Percentiles rank a stretch among this genome's conserved stretches.
Conservation (phyloP, 768 basidiomycete genomes). For the Pulveroboletus sp. region DNA sequence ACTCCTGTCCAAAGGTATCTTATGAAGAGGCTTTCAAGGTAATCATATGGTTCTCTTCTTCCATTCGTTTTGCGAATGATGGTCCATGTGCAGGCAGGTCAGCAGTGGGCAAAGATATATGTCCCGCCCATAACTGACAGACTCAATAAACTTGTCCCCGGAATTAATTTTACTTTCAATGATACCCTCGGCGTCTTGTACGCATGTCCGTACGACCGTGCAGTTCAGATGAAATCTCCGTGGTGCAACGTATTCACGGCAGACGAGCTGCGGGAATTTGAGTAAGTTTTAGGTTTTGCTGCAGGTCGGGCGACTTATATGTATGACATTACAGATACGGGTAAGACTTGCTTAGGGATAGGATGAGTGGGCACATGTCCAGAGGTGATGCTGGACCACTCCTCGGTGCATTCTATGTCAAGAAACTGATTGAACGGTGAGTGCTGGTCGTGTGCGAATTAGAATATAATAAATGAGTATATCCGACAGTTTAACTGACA, state of each 20-base stretch:
- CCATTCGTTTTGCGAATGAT: background rate
- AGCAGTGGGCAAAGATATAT: conserved; percentile 33
- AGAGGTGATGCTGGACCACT: conserved; percentile 29
- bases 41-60: background rate
- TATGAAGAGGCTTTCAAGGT: background rate
- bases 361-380: conserved; percentile 30
- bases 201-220: conserved; percentile 40
- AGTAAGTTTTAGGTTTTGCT: conserved; percentile 22
- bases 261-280: conserved; percentile 32
- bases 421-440: conserved; percentile 36
- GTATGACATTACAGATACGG: conserved; percentile 27
- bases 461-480: background rate
- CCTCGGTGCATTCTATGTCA: conserved; percentile 35
- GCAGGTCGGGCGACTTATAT: background rate
- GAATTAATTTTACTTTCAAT: conserved; percentile 26
- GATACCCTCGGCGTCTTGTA: conserved; percentile 38
- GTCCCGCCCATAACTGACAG: conserved; percentile 34
- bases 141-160: conserved; percentile 33
- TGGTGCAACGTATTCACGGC: conserved; percentile 38
- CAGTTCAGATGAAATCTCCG: conserved; percentile 31
- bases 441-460: background rate
- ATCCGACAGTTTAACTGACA: conserved; percentile 28
- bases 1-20: conserved; percentile 26
- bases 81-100: background rate
- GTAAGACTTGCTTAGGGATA: conserved; percentile 33